These are phyloP conservation scores for Canariomyces notabilis DNA, from an alignment of 2,329 filamentous ascomycete genomes.

Conservation along the genomic window DNA sequence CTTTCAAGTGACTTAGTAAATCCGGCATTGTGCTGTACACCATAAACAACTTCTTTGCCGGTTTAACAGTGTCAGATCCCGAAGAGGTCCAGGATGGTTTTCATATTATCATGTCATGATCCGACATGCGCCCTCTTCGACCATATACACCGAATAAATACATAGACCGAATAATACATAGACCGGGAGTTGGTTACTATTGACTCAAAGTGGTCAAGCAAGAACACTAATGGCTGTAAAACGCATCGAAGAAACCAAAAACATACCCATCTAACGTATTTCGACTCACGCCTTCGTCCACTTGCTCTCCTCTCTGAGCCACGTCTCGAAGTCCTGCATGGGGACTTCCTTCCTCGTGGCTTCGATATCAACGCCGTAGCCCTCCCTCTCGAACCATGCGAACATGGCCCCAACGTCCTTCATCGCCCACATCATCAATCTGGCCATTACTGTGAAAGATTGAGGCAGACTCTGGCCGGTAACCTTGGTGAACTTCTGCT, in stretches of 20 bases:
- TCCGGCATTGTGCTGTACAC: too few relatives aligned
- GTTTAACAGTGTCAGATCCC: too few relatives aligned
- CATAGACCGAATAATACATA: too few relatives aligned
- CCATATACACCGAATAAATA: too few relatives aligned
- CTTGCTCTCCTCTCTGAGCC: constrained; percentile 34
- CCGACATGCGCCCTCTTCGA: too few relatives aligned
- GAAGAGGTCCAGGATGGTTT: too few relatives aligned
- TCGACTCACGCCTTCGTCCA: constrained; percentile 14
- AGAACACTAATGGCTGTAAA: too few relatives aligned
- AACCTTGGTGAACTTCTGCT: constrained; percentile 27
- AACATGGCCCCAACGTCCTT: constrained; percentile 34
- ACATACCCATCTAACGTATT: background rate
- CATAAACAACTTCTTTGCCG: too few relatives aligned
- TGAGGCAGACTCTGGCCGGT: constrained; percentile 30
- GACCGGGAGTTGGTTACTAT: too few relatives aligned
- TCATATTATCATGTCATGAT: too few relatives aligned
- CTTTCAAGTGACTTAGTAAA: too few relatives aligned
- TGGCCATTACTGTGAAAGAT: constrained; percentile 30
- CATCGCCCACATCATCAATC: constrained; percentile 27
- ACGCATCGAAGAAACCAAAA: background rate
- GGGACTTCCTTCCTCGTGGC: constrained; percentile 29
- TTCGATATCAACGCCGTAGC: constrained; percentile 37
- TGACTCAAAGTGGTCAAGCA: too few relatives aligned
- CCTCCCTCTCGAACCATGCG: constrained; percentile 34
- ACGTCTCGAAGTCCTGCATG: constrained; percentile 34